These are phyloP conservation scores for Penium margaritaceum DNA, from an alignment of 139 green algal genomes.

Conservation along the genomic window DNA sequence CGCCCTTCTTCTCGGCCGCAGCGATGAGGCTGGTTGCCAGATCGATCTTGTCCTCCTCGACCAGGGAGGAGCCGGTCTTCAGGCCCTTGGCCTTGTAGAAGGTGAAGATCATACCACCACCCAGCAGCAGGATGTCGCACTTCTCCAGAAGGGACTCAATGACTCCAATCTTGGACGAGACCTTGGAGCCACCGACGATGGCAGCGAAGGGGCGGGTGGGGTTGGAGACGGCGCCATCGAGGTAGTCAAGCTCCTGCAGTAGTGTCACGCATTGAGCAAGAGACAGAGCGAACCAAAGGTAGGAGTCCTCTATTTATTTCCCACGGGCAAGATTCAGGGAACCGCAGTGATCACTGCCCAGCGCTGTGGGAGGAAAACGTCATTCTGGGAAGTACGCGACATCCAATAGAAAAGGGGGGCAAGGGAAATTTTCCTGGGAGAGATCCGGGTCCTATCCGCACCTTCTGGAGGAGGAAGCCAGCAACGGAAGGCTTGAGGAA, in stretches of 20 bases:
- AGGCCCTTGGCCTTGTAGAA: constrained; percentile 92
- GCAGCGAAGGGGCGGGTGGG: constrained; percentile 90
- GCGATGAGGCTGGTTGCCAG: constrained; percentile 81
- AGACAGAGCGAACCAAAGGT: too few species aligned
- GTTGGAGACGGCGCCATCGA: constrained; percentile 78
- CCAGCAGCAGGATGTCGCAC: constrained; percentile 81
- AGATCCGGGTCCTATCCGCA: too few species aligned
- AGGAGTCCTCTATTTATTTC: too few species aligned
- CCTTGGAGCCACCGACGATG: constrained; percentile 96
- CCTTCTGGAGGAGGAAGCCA: constrained; percentile 90
- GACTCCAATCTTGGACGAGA: constrained; percentile 98
- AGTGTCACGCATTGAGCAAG: too few species aligned
- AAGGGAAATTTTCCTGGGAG: too few species aligned
- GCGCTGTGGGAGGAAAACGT: too few species aligned
- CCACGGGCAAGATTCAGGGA: too few species aligned
- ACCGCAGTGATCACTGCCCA: too few species aligned
- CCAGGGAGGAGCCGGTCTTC: constrained; percentile 77
- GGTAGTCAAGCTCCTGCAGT: constrained; percentile 77
- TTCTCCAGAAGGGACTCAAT: constrained; percentile 91
- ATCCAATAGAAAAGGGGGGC: too few species aligned
- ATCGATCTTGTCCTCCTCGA: constrained; percentile 98
- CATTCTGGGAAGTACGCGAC: too few species aligned
- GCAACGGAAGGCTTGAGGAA: constrained; percentile 57
- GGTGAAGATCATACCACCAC: constrained; percentile 84
- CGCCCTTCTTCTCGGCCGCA: constrained; percentile 70